phyloP scores from a whole-genome alignment of 1,139 yeast genomes.

The Blastobotrys buckinghamii region DNA sequence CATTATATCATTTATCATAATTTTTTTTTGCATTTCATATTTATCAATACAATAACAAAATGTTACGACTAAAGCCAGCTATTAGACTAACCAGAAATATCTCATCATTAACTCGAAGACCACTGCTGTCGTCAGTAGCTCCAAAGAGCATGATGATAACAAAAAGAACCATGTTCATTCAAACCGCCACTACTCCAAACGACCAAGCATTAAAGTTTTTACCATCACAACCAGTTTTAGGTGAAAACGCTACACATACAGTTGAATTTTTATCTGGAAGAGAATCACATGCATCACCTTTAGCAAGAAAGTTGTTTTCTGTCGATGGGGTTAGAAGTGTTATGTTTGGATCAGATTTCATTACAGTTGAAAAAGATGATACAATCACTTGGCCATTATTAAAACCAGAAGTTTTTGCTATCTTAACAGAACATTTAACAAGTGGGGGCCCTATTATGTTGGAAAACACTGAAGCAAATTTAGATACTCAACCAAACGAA shows the following conservation, averaged over 20 bases:
- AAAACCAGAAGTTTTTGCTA: slow-evolving; percentile 83
- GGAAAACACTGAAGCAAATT: slow-evolving; percentile 46
- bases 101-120: not conserved
- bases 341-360: slow-evolving; percentile 82
- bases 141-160: not conserved
- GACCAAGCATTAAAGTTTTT: slow-evolving; percentile 86
- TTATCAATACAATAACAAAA: not conserved
- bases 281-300: slow-evolving; percentile 70
- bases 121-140: not conserved
- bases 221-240: slow-evolving; percentile 60
- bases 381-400: slow-evolving; percentile 62
- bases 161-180: slow-evolving; percentile 35
- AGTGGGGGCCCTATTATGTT: slow-evolving; percentile 54
- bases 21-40: too few species aligned
- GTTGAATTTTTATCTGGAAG: slow-evolving; percentile 63
- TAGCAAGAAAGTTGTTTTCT: slow-evolving; percentile 73
- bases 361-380: slow-evolving; percentile 71
- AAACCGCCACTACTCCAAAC: slow-evolving; percentile 78
- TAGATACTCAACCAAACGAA: slow-evolving; percentile 44
- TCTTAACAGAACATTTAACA: slow-evolving; percentile 76
- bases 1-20: too few species aligned
- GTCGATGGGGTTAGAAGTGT: slow-evolving; percentile 81
- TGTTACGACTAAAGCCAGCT: not conserved
- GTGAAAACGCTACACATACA: slow-evolving; percentile 41
- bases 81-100: not conserved